Base-by-base conservation (phyloP, 305 asterid species). In the Solanum hybrid region DNA sequence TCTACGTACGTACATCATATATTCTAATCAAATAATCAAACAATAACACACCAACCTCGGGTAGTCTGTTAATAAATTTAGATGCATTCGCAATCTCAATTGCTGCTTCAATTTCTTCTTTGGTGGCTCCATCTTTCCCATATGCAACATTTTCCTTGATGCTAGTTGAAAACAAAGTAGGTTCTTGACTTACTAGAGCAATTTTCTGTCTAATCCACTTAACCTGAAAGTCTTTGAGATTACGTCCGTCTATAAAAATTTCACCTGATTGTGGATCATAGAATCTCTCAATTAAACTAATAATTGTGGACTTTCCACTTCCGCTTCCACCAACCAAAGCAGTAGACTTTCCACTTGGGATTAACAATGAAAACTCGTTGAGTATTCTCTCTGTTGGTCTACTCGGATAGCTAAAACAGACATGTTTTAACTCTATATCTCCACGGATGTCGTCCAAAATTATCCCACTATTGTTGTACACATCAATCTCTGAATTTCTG, bases 321-420 rank as follows among this genome's bases (percentile, higher is more conserved):
- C 96, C 98, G 60, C 98, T 95, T 91, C 94, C 96, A 13, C 98
- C 97, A 71, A 95, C 96, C 92, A 95, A 79, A 89, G 96, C 96
- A 2, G 95, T 89, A 0, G 95, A 92, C 19, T 92, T 91, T 85
- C 97, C 98, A 37, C 93, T 93, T 4, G 94, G 92, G 64, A 95
- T 92, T 88, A 56, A 90, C 11, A 95, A 85, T 29, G 96, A 94
- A 89, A 94, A 93, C 51, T 94, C 95, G 78, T 90, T 89, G 90
- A 95, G 93, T 73, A 95, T 92, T 4, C 78, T 92, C 91, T 94
- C 96, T 75, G 90, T 88, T 6, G 97, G 94, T 56, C 96, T 89
- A 5, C 96, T 92, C 3, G 98, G 98, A 91, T 95, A 94, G 88
- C 93, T 92, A 45, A 95, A 95, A 78, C 91, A 36, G 34, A 95